Evolutionary conservation across 1,139 yeast species (phyloP).

Genomic region (Blastobotrys capitulatus): DNA sequence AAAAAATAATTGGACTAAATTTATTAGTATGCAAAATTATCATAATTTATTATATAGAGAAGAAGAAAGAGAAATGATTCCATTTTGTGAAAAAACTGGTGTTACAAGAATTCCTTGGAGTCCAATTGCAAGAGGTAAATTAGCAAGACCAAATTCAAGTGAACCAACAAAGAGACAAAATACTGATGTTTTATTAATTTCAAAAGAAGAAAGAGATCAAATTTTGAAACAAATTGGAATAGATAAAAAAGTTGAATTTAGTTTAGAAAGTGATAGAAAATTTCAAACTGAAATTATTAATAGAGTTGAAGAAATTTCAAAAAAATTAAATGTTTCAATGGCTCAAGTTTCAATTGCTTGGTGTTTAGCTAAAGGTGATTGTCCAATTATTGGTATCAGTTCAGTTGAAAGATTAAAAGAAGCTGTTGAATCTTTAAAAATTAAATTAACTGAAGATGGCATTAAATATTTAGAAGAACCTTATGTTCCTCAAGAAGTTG

Average conservation of each 20-base stretch:
- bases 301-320: constrained; percentile 51
- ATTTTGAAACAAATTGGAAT: neutral
- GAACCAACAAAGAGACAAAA: neutral
- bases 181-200: neutral
- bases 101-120: constrained; percentile 51
- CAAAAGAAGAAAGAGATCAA: neutral
- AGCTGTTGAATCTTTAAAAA: constrained; percentile 41
- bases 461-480: constrained; percentile 46
- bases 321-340: constrained; percentile 45
- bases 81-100: constrained; percentile 44
- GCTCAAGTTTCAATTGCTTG: constrained; percentile 52
- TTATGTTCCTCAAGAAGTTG: constrained; percentile 25
- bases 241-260: constrained; percentile 36
- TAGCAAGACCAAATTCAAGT: constrained; percentile 37
- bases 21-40: constrained; percentile 54
- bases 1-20: constrained; percentile 47
- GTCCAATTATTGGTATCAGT: constrained; percentile 53
- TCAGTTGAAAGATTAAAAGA: constrained; percentile 49
- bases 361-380: constrained; percentile 47
- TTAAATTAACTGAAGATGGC: constrained; percentile 45
- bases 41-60: constrained; percentile 53
- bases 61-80: constrained; percentile 56
- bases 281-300: constrained; percentile 35
- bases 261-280: too few species aligned
- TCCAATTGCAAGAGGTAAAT: constrained; percentile 46